Conservation (phyloP, 441 rosid genomes). For the Erodium chrysanthum region DNA sequence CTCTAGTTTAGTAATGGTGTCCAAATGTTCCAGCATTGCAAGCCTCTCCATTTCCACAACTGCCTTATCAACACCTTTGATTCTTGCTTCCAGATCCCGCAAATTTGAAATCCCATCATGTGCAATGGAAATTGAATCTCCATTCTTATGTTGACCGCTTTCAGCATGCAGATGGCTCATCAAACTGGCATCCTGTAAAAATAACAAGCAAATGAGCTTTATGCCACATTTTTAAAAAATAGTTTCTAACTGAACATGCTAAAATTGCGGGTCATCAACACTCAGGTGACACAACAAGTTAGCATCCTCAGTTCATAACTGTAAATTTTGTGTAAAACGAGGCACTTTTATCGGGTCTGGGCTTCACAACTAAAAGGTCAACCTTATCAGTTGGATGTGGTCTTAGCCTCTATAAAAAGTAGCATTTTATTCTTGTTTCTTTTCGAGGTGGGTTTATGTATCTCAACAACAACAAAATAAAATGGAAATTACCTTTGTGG, state of each 20-base stretch:
- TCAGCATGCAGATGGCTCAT: too few species aligned
- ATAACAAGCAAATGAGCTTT: conserved; percentile 3
- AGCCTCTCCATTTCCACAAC: conserved; percentile 49
- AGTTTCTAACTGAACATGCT: not conserved
- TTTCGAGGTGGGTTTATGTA: too few species aligned
- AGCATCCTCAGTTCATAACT: not conserved
- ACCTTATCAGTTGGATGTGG: too few species aligned
- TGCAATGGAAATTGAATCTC: conserved; percentile 19
- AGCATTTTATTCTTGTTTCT: too few species aligned
- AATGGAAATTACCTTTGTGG: conserved; percentile 35
- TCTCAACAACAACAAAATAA: too few species aligned
- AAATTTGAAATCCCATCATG: conserved; percentile 33
- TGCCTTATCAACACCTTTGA: conserved; percentile 55
- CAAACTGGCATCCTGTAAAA: conserved; percentile 33
- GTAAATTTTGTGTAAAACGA: too few species aligned
- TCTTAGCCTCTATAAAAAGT: too few species aligned
- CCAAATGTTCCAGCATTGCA: conserved; percentile 35
- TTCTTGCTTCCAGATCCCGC: conserved; percentile 44
- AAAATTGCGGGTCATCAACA: not conserved
- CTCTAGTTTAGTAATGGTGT: conserved; percentile 39
- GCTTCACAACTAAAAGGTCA: too few species aligned
- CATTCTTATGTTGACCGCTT: conserved; percentile 16
- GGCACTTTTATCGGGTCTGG: too few species aligned
- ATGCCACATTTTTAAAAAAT: not conserved
- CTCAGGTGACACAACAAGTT: not conserved